Conservation (phyloP, 1,139 yeast species). For the Meyerozyma smithsonii region DNA sequence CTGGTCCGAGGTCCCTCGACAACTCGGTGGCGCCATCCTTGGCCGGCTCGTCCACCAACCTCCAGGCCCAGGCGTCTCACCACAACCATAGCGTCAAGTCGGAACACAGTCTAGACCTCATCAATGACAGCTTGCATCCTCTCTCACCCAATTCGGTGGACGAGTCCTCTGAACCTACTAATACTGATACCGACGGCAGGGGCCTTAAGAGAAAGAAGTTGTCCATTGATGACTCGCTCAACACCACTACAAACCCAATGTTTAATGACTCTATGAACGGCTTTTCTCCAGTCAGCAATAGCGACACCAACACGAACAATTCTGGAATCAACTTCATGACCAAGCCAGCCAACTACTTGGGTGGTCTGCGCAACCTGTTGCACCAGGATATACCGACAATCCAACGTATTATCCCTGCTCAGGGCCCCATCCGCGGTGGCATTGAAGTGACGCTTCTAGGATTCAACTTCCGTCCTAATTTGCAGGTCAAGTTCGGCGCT, state of each 20-base stretch:
- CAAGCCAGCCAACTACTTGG: constrained; percentile 3
- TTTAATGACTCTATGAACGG: constrained; percentile 40
- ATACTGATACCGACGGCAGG: constrained; percentile 39
- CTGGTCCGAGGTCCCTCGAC: constrained; percentile 8
- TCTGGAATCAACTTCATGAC: constrained; percentile 21
- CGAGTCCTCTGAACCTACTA: constrained; percentile 61
- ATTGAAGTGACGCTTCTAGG: constrained; percentile 90
- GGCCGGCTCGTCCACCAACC: constrained; percentile 20
- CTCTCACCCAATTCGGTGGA: constrained; percentile 63
- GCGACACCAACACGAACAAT: constrained; percentile 36
- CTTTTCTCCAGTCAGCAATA: constrained; percentile 41
- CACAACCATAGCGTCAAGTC: neutral
- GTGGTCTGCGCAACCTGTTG: constrained; percentile 10
- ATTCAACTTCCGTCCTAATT: constrained; percentile 75
- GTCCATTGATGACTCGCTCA: constrained; percentile 41
- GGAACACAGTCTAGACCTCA: neutral
- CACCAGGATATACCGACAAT: constrained; percentile 46
- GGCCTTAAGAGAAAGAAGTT: constrained; percentile 39
- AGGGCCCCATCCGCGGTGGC: constrained; percentile 94
- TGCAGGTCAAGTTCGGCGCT: constrained; percentile 81
- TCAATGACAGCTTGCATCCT: constrained; percentile 22
- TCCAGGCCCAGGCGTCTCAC: constrained; percentile 6
- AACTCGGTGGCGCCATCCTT: constrained; percentile 18
- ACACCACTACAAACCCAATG: constrained; percentile 38
- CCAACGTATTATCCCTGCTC: constrained; percentile 87